A percentile compares a stretch with the other conserved stretches of the same genome.
phyloP scores from a whole-genome alignment of 768 basidiomycete species.

The Lentinula raphanica region DNA sequence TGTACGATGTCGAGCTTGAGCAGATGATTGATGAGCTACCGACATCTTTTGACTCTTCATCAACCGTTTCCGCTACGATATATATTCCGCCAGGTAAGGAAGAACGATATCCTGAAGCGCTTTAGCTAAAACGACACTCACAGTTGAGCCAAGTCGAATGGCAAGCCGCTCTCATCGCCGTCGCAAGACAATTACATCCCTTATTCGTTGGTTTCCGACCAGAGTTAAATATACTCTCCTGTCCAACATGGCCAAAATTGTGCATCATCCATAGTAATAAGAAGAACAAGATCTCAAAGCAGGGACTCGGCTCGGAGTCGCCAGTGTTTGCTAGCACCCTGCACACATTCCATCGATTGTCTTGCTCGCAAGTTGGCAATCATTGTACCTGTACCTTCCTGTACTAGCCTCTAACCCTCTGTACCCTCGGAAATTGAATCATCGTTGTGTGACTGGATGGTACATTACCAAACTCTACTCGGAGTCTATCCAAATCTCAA shows the following conservation, averaged over 20 bases:
- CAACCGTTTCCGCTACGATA: background rate
- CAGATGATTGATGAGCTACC: constrained; percentile 2
- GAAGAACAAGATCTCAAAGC: too few relatives aligned
- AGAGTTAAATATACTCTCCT: constrained; percentile 4
- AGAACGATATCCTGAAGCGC: background rate
- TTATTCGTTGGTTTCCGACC: constrained; percentile 4
- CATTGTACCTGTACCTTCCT: too few relatives aligned
- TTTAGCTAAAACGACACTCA: background rate
- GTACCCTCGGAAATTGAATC: too few relatives aligned
- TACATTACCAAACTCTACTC: too few relatives aligned
- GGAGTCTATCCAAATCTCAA: too few relatives aligned
- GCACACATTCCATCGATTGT: too few relatives aligned
- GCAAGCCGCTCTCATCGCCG: background rate
- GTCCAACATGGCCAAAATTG: background rate
- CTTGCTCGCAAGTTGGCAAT: too few relatives aligned
- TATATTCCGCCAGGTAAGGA: background rate
- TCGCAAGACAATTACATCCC: background rate
- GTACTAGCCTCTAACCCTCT: too few relatives aligned
- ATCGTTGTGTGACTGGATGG: too few relatives aligned
- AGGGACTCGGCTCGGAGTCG: too few relatives aligned
- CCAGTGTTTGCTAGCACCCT: too few relatives aligned
- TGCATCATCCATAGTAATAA: too few relatives aligned
- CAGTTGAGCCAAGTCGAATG: background rate
- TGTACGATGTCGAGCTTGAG: constrained; percentile 6
- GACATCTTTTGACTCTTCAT: background rate